Conservation (phyloP, 1,284 basidiomycete genomes). For the Cryptococcus sp. region DNA sequence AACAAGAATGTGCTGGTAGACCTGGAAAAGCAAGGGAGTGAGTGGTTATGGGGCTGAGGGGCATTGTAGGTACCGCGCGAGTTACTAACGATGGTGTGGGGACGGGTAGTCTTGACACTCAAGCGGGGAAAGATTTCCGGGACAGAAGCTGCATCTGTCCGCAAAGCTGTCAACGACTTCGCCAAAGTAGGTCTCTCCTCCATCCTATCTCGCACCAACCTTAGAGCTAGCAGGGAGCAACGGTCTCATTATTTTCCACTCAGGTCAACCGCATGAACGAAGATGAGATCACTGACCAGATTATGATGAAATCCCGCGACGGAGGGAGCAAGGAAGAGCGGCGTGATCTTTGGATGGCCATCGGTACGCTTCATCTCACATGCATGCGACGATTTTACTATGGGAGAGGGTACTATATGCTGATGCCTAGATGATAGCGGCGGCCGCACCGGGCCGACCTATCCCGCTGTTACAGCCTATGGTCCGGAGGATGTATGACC, state of each 20-base stretch:
- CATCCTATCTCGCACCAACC: neutral
- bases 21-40: slow-evolving; percentile 37
- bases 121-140: slow-evolving; percentile 36
- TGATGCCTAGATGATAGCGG: slow-evolving; percentile 20
- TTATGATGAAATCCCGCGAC: slow-evolving; percentile 29
- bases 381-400: neutral
- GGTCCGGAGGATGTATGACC: slow-evolving; percentile 38
- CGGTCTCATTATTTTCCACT: too few species aligned
- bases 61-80: neutral
- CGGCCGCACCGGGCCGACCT: slow-evolving; percentile 37
- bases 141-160: slow-evolving; percentile 28
- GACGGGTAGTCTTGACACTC: slow-evolving; percentile 31
- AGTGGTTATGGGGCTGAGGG: too few species aligned
- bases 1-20: slow-evolving; percentile 23
- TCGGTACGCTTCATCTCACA: slow-evolving; percentile 22
- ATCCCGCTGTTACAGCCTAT: slow-evolving; percentile 38
- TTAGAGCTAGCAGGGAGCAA: too few species aligned
- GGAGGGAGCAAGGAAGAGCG: slow-evolving; percentile 20
- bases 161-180: slow-evolving; percentile 26
- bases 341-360: slow-evolving; percentile 37
- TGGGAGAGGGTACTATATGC: neutral
- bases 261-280: slow-evolving; percentile 28
- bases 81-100: slow-evolving; percentile 4
- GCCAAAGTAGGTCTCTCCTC: slow-evolving; percentile 14
- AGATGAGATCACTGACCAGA: slow-evolving; percentile 25